Percentiles rank a stretch among this genome's conserved stretches.
Evolutionary conservation across 805 yeast species (phyloP).

Genomic region (Ogataea siamensis): DNA sequence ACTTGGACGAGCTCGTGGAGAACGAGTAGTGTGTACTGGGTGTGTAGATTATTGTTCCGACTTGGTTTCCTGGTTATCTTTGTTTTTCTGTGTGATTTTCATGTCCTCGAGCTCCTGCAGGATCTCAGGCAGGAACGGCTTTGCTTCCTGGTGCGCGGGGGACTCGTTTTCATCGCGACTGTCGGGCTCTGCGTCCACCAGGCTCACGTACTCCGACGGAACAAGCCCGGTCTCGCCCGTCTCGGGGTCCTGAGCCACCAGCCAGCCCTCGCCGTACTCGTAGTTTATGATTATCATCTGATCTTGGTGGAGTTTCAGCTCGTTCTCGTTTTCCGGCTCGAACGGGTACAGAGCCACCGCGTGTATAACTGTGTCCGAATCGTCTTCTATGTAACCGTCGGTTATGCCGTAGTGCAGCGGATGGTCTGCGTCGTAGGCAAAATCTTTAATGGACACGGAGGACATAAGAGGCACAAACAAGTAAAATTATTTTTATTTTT

Average conservation of each 20-base stretch:
- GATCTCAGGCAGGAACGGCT: constrained; percentile 43
- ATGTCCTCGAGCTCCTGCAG: constrained; percentile 27
- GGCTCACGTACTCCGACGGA: constrained; percentile 89
- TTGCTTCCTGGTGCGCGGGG: constrained; percentile 30
- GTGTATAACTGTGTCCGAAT: constrained; percentile 24
- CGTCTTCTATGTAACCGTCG: constrained; percentile 10
- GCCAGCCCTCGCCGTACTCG: constrained; percentile 98
- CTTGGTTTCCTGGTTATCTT: constrained; percentile 1
- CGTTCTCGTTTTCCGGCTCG: constrained; percentile 92
- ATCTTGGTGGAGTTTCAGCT: constrained; percentile 72
- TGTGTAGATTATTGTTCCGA: constrained; percentile 1
- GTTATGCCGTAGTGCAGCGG: constrained; percentile 67
- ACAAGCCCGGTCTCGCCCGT: constrained; percentile 86
- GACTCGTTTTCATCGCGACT: neutral
- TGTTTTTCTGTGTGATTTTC: constrained; percentile 1
- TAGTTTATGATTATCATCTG: constrained; percentile 83
- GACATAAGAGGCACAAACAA: constrained; percentile 6
- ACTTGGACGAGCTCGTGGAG: constrained; percentile 55
- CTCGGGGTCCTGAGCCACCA: constrained; percentile 80
- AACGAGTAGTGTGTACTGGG: constrained; percentile 19
- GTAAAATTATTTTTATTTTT: neutral
- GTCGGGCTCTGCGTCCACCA: constrained; percentile 27
- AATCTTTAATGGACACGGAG: constrained; percentile 65
- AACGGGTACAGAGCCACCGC: constrained; percentile 92
- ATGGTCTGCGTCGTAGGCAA: constrained; percentile 68